Conservation (phyloP, 2,329 filamentous ascomycete species). For the Bipolaris zeicola region DNA sequence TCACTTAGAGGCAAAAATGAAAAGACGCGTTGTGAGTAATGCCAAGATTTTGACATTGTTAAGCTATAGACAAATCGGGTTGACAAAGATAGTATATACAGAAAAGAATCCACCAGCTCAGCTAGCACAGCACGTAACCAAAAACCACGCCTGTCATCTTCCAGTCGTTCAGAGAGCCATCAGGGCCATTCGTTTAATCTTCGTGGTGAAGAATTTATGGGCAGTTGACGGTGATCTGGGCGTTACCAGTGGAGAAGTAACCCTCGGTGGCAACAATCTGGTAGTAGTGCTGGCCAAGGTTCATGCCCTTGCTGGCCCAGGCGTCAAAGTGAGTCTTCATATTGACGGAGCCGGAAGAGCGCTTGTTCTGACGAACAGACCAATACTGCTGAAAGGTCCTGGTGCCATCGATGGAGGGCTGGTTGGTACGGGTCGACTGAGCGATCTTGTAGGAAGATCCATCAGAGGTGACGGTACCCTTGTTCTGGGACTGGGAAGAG, state of each 20-base stretch:
- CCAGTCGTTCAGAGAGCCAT: not conserved
- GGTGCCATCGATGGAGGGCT: slow-evolving; percentile 58
- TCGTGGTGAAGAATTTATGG: slow-evolving; percentile 16
- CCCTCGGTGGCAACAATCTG: slow-evolving; percentile 51
- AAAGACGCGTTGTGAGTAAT: not conserved
- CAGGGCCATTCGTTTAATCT: not conserved
- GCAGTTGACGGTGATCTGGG: slow-evolving; percentile 55
- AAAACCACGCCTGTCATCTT: not conserved
- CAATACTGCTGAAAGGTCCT: slow-evolving; percentile 61
- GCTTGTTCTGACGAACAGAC: slow-evolving; percentile 46
- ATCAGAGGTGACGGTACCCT: slow-evolving; percentile 41
- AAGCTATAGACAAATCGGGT: not conserved
- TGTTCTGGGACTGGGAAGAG: slow-evolving; percentile 50
- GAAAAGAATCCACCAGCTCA: not conserved
- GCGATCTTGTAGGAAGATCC: slow-evolving; percentile 43
- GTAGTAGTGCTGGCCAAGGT: slow-evolving; percentile 41
- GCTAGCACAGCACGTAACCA: not conserved
- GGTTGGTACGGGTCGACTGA: slow-evolving; percentile 44
- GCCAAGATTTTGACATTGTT: not conserved
- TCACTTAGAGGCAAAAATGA: not conserved
- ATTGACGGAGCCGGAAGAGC: slow-evolving; percentile 38
- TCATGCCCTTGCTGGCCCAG: slow-evolving; percentile 42
- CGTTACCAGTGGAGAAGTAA: slow-evolving; percentile 57
- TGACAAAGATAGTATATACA: not conserved
- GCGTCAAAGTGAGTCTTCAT: slow-evolving; percentile 45